Evolutionary conservation across 371 early-diverging fungal species (phyloP).

Genomic region (Neoconidiobolus thromboides): DNA sequence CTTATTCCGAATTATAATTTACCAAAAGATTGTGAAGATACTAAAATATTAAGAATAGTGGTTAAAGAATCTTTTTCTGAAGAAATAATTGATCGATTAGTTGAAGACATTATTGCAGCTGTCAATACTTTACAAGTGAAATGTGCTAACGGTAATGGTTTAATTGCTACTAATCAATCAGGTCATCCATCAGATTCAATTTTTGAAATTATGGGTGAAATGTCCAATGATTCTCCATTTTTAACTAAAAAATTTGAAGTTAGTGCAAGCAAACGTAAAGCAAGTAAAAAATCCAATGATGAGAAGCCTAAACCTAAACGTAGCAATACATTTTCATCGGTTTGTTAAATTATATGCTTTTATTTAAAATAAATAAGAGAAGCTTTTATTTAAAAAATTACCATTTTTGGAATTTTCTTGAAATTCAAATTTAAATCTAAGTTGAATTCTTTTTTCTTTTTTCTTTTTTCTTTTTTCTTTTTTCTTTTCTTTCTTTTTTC

Average conservation of each 20-base stretch:
- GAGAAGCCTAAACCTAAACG: neutral
- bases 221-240: neutral
- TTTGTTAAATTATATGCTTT: neutral
- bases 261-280: neutral
- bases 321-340: neutral
- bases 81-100: constrained; percentile 18
- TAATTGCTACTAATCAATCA: neutral
- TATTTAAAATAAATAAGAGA: neutral
- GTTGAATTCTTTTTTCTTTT: no score
- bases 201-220: constrained; percentile 2
- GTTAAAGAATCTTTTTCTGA: constrained; percentile 21
- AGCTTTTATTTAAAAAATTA: no score
- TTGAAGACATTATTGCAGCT: constrained; percentile 9
- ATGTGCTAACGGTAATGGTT: no score
- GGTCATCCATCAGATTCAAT: neutral
- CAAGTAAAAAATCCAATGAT: neutral
- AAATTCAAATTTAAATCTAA: no score
- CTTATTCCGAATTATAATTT: constrained; percentile 21
- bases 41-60: constrained; percentile 22
- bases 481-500: no score
- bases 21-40: constrained; percentile 12
- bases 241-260: neutral
- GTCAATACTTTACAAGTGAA: neutral
- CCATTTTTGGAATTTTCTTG: no score
- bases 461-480: no score